A percentile compares a stretch with the other conserved stretches of the same genome.
These are phyloP conservation scores for Blastobotrys malaysiensis DNA, from an alignment of 1,139 yeast genomes.

Conservation along the genomic window DNA sequence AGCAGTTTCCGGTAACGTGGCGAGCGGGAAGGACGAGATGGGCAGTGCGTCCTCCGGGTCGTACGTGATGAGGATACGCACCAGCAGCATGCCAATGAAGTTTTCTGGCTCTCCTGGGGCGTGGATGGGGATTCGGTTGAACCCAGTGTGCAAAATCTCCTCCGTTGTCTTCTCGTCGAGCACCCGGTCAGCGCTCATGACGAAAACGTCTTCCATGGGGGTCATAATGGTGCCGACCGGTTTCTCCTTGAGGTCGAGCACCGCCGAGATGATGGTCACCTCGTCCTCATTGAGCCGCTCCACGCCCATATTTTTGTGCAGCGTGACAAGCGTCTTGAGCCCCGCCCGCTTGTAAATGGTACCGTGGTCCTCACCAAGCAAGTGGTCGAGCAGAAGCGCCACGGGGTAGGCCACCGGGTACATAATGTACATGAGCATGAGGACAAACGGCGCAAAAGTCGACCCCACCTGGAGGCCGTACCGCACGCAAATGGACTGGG, in stretches of 20 bases:
- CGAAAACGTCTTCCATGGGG: constrained; percentile 84
- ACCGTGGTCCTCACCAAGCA: constrained; percentile 94
- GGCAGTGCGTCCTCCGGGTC: constrained; percentile 96
- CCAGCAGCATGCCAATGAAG: constrained; percentile 92
- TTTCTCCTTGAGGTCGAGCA: constrained; percentile 87
- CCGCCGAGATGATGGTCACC: constrained; percentile 92
- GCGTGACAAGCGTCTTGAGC: constrained; percentile 82
- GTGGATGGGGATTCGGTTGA: constrained; percentile 93
- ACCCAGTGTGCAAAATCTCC: constrained; percentile 89
- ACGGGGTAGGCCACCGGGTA: constrained; percentile 93
- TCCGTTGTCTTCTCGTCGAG: constrained; percentile 83
- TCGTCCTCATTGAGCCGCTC: constrained; percentile 91
- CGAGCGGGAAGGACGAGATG: constrained; percentile 88
- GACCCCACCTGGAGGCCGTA: constrained; percentile 93
- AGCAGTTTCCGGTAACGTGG: constrained; percentile 91
- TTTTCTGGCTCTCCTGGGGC: constrained; percentile 84
- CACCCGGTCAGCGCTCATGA: constrained; percentile 78
- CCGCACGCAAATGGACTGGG: constrained; percentile 88
- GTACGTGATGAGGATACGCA: constrained; percentile 85
- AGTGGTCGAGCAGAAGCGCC: constrained; percentile 71
- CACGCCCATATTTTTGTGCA: constrained; percentile 93
- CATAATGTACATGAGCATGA: constrained; percentile 78
- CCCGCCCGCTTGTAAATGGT: constrained; percentile 91
- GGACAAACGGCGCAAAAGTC: constrained; percentile 82
- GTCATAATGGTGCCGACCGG: constrained; percentile 87